Evolutionary conservation across 2,329 filamentous ascomycete genomes (phyloP), one percentile per base, ranked within the genome.

Genomic region (Pseudogymnoascus sp.): DNA sequence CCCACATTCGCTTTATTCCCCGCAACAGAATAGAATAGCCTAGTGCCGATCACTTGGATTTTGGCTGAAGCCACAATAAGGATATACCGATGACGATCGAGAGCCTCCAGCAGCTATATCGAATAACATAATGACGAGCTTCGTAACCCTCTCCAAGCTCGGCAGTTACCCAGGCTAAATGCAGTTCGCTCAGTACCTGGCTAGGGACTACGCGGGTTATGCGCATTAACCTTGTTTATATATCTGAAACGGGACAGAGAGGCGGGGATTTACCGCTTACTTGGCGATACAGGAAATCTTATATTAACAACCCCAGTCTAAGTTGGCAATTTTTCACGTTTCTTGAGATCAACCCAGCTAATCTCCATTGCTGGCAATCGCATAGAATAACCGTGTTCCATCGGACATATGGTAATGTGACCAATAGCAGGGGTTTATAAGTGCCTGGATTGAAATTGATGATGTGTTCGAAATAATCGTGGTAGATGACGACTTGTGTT

Each of bases 1-100:
- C 50, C 50, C 50, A 56, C 50, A 56, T 10, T 21, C 21, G 21
- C 21, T 21, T 21, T 21, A 21, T 21, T 21, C 50, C 50, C 50
- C 50, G 28, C 50, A 56, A 56, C 6, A 12, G n/a, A 21, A 56
- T 14, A 35, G 5, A 33, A 35, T 56, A 56, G 50, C 50, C 50
- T 56, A 56, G 28, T 56, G 50, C 28, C 50, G 50, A 56, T 56
- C 50, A 7, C 28, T 21, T 56, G 28, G 3, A 21, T 56, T 56
- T 56, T 35, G 28, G 50, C 50, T 56, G 47, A 56, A 56, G 47
- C 47, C 47, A 56, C 47, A 56, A 56, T 56, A 56, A 56, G 47
- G n/a, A 56, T 31, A 18, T 56, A 12, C 47, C 47, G 21, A 6
- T 33, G 47, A 56, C 11, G n/a, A 56, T 56, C 47, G 16, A 33